Percentiles rank a stretch among this genome's conserved stretches.
Conservation (phyloP, 371 early-diverging fungal genomes). For the Gilbertella persicaria region DNA sequence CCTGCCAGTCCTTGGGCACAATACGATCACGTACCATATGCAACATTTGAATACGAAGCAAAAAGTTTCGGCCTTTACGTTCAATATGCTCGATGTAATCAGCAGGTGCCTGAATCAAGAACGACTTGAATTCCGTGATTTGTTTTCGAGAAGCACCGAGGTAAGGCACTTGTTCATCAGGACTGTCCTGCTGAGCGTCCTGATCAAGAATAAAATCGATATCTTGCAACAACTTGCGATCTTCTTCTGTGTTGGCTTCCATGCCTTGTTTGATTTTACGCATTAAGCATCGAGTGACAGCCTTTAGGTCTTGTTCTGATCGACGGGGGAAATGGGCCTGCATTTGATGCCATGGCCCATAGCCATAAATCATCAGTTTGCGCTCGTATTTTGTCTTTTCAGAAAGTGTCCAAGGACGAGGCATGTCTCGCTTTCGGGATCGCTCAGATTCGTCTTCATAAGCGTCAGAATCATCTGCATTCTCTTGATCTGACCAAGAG, state of each 20-base stretch:
- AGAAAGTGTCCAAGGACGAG: conserved; percentile 73
- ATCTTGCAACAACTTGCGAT: conserved; percentile 44
- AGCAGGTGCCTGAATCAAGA: conserved; percentile 67
- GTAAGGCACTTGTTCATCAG: conserved; percentile 58
- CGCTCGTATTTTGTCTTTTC: conserved; percentile 80
- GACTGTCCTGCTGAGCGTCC: conserved; percentile 39
- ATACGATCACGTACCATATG: conserved; percentile 71
- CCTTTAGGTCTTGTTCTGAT: conserved; percentile 59
- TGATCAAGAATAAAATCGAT: conserved; percentile 38
- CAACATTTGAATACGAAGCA: conserved; percentile 77
- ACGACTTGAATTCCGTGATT: conserved; percentile 64
- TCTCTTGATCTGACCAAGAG: conserved; percentile 31
- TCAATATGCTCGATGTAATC: conserved; percentile 78
- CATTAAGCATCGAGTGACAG: conserved; percentile 49
- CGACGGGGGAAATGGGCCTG: conserved; percentile 58
- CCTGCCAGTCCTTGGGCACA: conserved; percentile 52
- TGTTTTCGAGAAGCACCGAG: conserved; percentile 62
- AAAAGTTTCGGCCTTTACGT: conserved; percentile 70
- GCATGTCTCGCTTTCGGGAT: conserved; percentile 35
- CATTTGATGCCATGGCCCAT: conserved; percentile 77
- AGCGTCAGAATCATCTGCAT: conserved; percentile 41
- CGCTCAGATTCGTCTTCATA: conserved; percentile 38
- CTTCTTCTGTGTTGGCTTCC: conserved; percentile 45
- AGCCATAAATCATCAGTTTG: conserved; percentile 83
- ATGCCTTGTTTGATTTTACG: conserved; percentile 37